Evolutionary conservation across 176 grass and related monocot genomes (phyloP).

Genomic region (Rhipidocladum racemiflorum): DNA sequence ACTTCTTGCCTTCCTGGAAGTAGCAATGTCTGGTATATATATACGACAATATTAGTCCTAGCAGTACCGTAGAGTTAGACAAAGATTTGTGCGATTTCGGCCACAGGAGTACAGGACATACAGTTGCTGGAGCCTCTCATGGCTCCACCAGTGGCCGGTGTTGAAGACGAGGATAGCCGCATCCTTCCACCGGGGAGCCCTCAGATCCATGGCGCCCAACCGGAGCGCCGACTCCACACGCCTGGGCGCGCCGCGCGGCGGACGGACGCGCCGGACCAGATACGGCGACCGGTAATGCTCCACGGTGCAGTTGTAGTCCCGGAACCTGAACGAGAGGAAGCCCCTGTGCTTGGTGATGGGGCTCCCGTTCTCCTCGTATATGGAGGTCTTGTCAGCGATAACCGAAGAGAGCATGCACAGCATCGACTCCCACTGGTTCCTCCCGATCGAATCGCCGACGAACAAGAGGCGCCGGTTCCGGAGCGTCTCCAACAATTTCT

Average conservation of each 20-base stretch:
- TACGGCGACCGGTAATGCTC: slow-evolving; percentile 69
- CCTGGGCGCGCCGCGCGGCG: slow-evolving; percentile 27
- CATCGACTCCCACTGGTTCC: slow-evolving; percentile 83
- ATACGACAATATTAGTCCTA: background rate
- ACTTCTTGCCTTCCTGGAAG: slow-evolving; percentile 59
- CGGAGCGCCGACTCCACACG: slow-evolving; percentile 21
- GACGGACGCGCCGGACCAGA: slow-evolving; percentile 35
- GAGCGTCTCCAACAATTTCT: slow-evolving; percentile 39
- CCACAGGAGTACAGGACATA: background rate
- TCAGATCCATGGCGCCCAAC: slow-evolving; percentile 34
- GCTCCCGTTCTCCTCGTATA: slow-evolving; percentile 63
- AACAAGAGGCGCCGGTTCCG: slow-evolving; percentile 50
- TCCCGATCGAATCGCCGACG: slow-evolving; percentile 68
- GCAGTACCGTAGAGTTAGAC: background rate
- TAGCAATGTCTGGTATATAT: slow-evolving; percentile 34
- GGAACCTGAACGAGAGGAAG: slow-evolving; percentile 54
- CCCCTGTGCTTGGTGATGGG: slow-evolving; percentile 68
- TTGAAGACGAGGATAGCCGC: slow-evolving; percentile 63
- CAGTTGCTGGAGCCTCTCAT: slow-evolving; percentile 32
- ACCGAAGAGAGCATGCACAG: slow-evolving; percentile 61
- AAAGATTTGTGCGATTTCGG: background rate
- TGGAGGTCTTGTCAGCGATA: slow-evolving; percentile 11
- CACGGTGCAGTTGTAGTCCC: slow-evolving; percentile 52
- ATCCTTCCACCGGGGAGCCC: slow-evolving; percentile 44
- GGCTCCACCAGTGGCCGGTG: slow-evolving; percentile 70